Base-by-base conservation (phyloP, 2,329 filamentous ascomycete species). In the Sclerotinia nivalis region DNA sequence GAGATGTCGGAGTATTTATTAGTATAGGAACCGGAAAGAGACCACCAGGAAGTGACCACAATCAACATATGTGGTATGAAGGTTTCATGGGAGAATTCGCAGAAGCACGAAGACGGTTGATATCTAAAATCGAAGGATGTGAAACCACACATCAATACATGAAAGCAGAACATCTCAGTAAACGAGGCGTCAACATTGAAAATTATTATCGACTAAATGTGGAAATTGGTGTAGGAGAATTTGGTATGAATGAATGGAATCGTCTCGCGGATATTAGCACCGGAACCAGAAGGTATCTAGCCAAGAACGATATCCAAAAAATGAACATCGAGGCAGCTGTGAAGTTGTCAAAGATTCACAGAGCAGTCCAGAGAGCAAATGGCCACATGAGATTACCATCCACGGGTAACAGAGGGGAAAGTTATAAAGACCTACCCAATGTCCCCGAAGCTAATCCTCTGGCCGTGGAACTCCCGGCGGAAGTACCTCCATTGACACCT, bases 181-280 rank as follows among this genome's bases (percentile, higher is more conserved):
- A 89, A 79, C 88, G 93, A 47, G 88, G 91, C 37, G 92, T 98
- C 71, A 94, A 91, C 75, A 87, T 88, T 66, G 94, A 97, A 70
- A 93, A 96, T 79, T 99, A 99, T 82, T 97, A 93, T 79, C 91
- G 96, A 10, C 84, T 98, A n/a, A 99, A 99, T 74, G 96, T 98
- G 54, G 94, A 98, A 78, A 90, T 97, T 22, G 96, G 95, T 1
- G 94, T 98, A 4, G 94, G 95, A 67, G 96, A 98, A 78, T 98
- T 97, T 79, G 95, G 92, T 66, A 98, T 99, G 93, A 99, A 98
- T 78, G 96, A 98, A 79, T 99, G 96, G 96, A 88, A 93, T 76
- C 88, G 94, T 4, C 83, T 98, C n/a, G 91, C 92, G 37, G 95
- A 97, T 66, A 98, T 99, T 81, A 97, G 93, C 82, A 97, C 93